Evolutionary conservation across 345 rosid genomes (phyloP).

Genomic region (Arabidopsis thaliana): TAIR10.1 NC_003075.7:17687001-17687500

Average conservation of each 20-base stretch:
- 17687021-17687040: slow-evolving; percentile 29
- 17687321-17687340: background rate
- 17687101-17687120: slow-evolving; percentile 35
- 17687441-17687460: too few species aligned
- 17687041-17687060: slow-evolving; percentile 39
- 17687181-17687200: slow-evolving; percentile 37
- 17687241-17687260: slow-evolving; percentile 31
- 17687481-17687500: background rate
- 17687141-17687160: slow-evolving; percentile 21
- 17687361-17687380: too few species aligned
- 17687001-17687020: slow-evolving; percentile 15
- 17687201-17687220: slow-evolving; percentile 22
- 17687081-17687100: slow-evolving; percentile 45
- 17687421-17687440: too few species aligned
- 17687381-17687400: too few species aligned
- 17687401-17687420: too few species aligned
- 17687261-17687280: slow-evolving; percentile 2
- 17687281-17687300: background rate
- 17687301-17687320: background rate
- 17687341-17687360: background rate
- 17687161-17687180: background rate
- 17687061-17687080: slow-evolving; percentile 5
- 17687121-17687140: background rate
- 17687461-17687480: background rate
- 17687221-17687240: slow-evolving; percentile 35